These are phyloP conservation scores for Metrosideros polymorpha DNA, from an alignment of 441 rosid species.

Conservation along the genomic window DNA sequence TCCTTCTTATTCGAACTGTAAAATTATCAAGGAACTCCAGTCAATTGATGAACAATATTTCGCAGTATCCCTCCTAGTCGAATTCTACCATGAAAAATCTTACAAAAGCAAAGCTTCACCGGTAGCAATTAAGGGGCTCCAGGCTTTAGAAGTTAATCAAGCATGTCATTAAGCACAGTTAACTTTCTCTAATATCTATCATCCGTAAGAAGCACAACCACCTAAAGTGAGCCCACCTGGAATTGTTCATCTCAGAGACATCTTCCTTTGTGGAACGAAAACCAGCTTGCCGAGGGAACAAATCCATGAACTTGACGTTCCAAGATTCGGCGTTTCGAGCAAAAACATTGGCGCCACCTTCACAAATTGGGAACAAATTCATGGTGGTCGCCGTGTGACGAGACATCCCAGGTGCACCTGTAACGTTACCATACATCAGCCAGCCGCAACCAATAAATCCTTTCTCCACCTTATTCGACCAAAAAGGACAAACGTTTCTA, in stretches of 20 bases:
- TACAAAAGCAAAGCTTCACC: not conserved
- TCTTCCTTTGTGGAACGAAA: slow-evolving; percentile 21
- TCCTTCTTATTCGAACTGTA: slow-evolving; percentile 17
- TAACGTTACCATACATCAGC: slow-evolving; percentile 7
- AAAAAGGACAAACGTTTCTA: not conserved
- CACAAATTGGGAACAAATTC: slow-evolving; percentile 46
- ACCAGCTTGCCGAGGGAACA: slow-evolving; percentile 49
- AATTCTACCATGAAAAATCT: not conserved
- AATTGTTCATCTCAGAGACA: slow-evolving; percentile 14
- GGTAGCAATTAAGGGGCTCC: not conserved
- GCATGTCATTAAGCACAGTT: not conserved
- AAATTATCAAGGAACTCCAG: not conserved
- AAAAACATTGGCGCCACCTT: slow-evolving; percentile 5
- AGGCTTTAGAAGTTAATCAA: not conserved
- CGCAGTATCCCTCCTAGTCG: not conserved
- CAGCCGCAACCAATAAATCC: slow-evolving; percentile 1
- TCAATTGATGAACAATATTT: not conserved
- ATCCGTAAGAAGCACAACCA: not conserved
- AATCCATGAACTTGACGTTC: slow-evolving; percentile 31
- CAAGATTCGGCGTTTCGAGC: slow-evolving; percentile 8
- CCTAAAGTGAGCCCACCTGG: slow-evolving; percentile 22
- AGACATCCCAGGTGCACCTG: slow-evolving; percentile 26
- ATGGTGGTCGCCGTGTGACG: slow-evolving; percentile 27
- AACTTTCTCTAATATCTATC: not conserved
- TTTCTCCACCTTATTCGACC: not conserved